phyloP scores from a whole-genome alignment of 2,329 filamentous ascomycete species.

The Ilyonectria robusta region DNA sequence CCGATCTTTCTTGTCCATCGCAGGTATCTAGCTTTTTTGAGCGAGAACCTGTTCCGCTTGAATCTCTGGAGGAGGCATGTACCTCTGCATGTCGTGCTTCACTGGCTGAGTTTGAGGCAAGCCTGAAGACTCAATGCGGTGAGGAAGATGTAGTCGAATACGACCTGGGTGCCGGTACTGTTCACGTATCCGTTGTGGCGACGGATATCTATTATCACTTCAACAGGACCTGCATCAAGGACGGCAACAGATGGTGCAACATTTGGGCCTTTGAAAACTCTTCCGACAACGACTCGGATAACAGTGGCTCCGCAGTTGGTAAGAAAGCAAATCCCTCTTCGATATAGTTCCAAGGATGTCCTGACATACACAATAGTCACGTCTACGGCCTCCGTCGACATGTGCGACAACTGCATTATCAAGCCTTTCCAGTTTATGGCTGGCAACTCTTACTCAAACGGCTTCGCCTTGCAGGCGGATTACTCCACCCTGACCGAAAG shows the following conservation, averaged over 20 bases:
- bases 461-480: slow-evolving; percentile 6
- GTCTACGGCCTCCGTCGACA: slow-evolving; percentile 6
- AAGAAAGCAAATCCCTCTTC: not conserved
- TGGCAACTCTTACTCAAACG: slow-evolving; percentile 13
- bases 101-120: slow-evolving; percentile 2
- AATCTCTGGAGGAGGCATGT: slow-evolving; percentile 13
- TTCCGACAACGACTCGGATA: slow-evolving; percentile 1
- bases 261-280: slow-evolving; percentile 19
- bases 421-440: slow-evolving; percentile 13
- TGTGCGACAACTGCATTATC: slow-evolving; percentile 12
- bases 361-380: slow-evolving; percentile 2
- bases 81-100: slow-evolving; percentile 7
- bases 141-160: slow-evolving; percentile 14
- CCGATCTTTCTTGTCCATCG: not conserved
- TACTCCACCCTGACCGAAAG: slow-evolving; percentile 7
- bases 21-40: slow-evolving; percentile 13
- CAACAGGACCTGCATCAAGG: slow-evolving; percentile 13
- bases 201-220: slow-evolving; percentile 19
- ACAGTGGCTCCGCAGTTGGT: not conserved
- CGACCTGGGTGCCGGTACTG: not conserved
- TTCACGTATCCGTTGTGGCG: slow-evolving; percentile 6
- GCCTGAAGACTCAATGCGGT: slow-evolving; percentile 3
- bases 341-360: not conserved
- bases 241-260: slow-evolving; percentile 10
- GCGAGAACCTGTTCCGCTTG: slow-evolving; percentile 13